Evolutionary conservation across 2,329 filamentous ascomycete species (phyloP).

Genomic region (Clarireedia monteithiana): DNA sequence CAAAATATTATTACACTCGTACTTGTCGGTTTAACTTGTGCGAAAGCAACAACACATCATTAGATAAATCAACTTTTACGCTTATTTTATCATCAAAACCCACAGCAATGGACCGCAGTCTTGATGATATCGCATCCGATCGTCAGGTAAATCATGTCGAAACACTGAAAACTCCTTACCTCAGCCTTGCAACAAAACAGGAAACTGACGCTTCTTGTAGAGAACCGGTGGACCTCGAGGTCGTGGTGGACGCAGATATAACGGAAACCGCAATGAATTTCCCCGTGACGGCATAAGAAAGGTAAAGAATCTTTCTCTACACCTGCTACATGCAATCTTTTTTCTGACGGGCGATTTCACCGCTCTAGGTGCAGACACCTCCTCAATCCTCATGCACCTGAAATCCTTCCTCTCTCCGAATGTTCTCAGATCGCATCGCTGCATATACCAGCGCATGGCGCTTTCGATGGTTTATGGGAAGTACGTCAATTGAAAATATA

Average conservation of each 20-base stretch:
- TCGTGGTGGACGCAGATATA: slow-evolving; percentile 28
- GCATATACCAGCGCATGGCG: slow-evolving; percentile 24
- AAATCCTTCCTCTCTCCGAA: slow-evolving; percentile 17
- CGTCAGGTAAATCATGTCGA: slow-evolving; percentile 41
- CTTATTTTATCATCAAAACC: neutral
- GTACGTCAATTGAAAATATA: slow-evolving; percentile 35
- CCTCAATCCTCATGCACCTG: slow-evolving; percentile 28
- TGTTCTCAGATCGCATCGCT: slow-evolving; percentile 30
- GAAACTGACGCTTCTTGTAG: slow-evolving; percentile 14
- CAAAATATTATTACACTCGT: neutral
- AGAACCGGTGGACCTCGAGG: slow-evolving; percentile 26
- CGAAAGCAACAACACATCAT: neutral
- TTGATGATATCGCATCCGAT: slow-evolving; percentile 57
- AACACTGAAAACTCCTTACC: slow-evolving; percentile 1
- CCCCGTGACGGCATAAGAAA: slow-evolving; percentile 87
- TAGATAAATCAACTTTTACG: neutral
- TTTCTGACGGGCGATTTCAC: slow-evolving; percentile 10
- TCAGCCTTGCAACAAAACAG: slow-evolving; percentile 23
- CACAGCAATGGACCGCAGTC: slow-evolving; percentile 35
- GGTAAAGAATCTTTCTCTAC: slow-evolving; percentile 41
- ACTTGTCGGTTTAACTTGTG: neutral
- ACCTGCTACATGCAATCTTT: neutral
- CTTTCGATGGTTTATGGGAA: slow-evolving; percentile 29
- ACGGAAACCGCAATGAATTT: slow-evolving; percentile 35
- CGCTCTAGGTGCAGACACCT: slow-evolving; percentile 30